A percentile compares a stretch with the other conserved stretches of the same genome.
These are phyloP conservation scores for Blastobotrys mokoenaii DNA, from an alignment of 805 yeast genomes.

Conservation along the genomic window DNA sequence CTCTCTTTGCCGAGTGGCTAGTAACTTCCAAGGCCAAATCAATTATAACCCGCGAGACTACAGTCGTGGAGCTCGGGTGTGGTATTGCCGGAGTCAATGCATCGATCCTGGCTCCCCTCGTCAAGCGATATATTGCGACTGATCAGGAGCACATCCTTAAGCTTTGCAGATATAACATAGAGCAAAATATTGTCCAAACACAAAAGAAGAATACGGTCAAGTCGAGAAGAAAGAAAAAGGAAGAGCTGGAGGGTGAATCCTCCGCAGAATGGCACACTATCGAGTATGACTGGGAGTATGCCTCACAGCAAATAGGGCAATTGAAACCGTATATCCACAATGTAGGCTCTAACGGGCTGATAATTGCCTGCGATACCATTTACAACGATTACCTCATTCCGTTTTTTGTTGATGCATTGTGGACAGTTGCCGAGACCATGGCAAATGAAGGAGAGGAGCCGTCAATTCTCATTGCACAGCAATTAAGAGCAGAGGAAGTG, in stretches of 20 bases:
- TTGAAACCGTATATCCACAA: conserved; percentile 13
- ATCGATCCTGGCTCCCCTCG: conserved; percentile 29
- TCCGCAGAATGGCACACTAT: conserved; percentile 16
- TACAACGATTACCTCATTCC: conserved; percentile 54
- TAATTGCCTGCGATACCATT: conserved; percentile 58
- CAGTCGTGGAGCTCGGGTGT: conserved; percentile 51
- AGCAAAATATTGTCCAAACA: conserved; percentile 25
- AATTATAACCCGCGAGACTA: conserved; percentile 11
- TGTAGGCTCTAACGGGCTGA: conserved; percentile 27
- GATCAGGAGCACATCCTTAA: conserved; percentile 52
- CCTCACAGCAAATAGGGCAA: conserved; percentile 22
- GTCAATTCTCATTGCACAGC: conserved; percentile 40
- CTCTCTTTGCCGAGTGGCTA: conserved; percentile 47
- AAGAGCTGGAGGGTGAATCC: conserved; percentile 7
- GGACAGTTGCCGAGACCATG: conserved; percentile 24
- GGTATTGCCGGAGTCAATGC: conserved; percentile 51
- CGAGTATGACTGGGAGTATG: conserved; percentile 59
- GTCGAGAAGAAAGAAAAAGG: not conserved
- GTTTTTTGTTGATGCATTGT: conserved; percentile 38
- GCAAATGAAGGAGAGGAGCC: conserved; percentile 21
- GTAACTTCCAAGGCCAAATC: conserved; percentile 13
- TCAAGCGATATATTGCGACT: conserved; percentile 41
- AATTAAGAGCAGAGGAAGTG: conserved; percentile 45
- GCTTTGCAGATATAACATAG: conserved; percentile 40
- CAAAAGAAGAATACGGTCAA: not conserved